Evolutionary conservation across 2,329 filamentous ascomycete genomes (phyloP).

Genomic region (Aspergillus novoparasiticus): DNA sequence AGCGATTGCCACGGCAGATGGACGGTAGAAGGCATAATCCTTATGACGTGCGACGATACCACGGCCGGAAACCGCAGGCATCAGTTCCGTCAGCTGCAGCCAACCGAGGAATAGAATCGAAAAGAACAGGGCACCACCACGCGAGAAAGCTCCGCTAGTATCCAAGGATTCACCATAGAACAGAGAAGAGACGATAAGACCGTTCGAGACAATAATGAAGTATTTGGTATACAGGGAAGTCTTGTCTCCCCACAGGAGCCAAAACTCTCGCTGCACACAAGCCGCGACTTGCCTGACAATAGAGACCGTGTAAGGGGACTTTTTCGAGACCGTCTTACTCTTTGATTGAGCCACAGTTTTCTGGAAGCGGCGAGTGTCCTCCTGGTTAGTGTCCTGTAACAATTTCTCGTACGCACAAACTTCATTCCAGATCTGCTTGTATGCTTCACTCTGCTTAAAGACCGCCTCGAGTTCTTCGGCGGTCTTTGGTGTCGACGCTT

Average conservation of each 20-base stretch:
- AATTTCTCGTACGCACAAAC: conserved; percentile 63
- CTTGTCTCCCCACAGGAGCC: conserved; percentile 75
- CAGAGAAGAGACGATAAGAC: conserved; percentile 74
- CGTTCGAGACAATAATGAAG: conserved; percentile 75
- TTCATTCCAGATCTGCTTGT: conserved; percentile 62
- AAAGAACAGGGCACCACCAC: conserved; percentile 67
- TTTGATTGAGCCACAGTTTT: conserved; percentile 64
- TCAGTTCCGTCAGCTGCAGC: conserved; percentile 77
- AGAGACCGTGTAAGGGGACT: conserved; percentile 75
- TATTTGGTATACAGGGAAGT: conserved; percentile 76
- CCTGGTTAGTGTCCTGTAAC: conserved; percentile 59
- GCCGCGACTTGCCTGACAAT: conserved; percentile 68
- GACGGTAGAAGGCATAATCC: conserved; percentile 71
- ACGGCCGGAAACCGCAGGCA: conserved; percentile 73
- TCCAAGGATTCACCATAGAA: conserved; percentile 69
- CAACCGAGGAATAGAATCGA: conserved; percentile 67
- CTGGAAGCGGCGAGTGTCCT: conserved; percentile 67
- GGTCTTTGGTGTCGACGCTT: conserved; percentile 69
- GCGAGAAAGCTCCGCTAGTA: conserved; percentile 64
- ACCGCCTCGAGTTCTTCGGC: conserved; percentile 68
- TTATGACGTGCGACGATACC: conserved; percentile 69
- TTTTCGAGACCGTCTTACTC: conserved; percentile 67
- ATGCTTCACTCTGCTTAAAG: conserved; percentile 66
- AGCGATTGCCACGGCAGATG: conserved; percentile 64
- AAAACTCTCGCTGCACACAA: conserved; percentile 71